Conservation (phyloP, 2,329 filamentous ascomycete genomes). For the Colletotrichum tabaci region DNA sequence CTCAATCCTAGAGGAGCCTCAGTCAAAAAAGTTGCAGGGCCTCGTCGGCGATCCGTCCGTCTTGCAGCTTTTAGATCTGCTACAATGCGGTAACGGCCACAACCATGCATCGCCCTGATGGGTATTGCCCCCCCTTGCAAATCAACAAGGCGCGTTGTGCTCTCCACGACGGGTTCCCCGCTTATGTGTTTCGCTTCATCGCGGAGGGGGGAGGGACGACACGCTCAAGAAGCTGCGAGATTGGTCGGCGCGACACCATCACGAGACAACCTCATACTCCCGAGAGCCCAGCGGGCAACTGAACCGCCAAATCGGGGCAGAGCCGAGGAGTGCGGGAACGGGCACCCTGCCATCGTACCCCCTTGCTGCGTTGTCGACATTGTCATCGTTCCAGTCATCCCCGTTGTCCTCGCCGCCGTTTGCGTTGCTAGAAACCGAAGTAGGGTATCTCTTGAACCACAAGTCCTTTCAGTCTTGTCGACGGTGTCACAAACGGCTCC, state of each 20-base stretch:
- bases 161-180: conserved; percentile 7
- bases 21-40: background rate
- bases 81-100: background rate
- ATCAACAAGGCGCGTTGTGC: background rate
- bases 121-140: background rate
- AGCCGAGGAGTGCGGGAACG: conserved; percentile 1
- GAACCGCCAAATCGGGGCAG: conserved; percentile 16
- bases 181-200: conserved; percentile 29
- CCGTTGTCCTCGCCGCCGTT: background rate
- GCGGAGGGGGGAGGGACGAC: conserved; percentile 12
- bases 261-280: conserved; percentile 23
- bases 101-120: conserved; percentile 9
- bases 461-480: conserved; percentile 3
- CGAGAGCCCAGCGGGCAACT: conserved; percentile 14
- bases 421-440: background rate
- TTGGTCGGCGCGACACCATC: conserved; percentile 10
- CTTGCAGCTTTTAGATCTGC: background rate
- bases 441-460: background rate
- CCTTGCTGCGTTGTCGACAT: background rate
- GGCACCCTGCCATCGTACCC: background rate
- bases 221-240: conserved; percentile 9
- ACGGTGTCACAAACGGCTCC: background rate
- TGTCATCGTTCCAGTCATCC: background rate
- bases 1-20: background rate
- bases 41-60: background rate